Conservation (phyloP, 257 asterid genomes). For the Solanum pimpinellifolium region DNA sequence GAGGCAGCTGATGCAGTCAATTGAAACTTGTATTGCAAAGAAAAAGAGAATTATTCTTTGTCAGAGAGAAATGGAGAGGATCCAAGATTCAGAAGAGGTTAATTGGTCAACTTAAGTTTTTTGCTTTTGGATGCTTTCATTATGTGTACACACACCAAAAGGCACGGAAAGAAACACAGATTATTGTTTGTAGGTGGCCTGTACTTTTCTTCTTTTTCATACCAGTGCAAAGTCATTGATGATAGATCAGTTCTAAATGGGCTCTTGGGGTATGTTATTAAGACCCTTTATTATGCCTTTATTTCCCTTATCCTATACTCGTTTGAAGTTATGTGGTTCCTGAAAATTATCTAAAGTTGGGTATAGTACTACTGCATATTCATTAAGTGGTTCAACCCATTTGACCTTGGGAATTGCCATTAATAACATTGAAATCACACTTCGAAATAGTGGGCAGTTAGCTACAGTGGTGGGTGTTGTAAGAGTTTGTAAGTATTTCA, state of each 20-base stretch:
- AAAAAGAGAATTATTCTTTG: conserved; percentile 84
- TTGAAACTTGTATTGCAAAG: conserved; percentile 88
- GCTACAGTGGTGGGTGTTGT: neutral
- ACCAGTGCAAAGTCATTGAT: neutral
- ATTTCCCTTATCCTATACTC: neutral
- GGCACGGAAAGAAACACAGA: neutral
- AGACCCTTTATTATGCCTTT: neutral
- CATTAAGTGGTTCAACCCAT: neutral
- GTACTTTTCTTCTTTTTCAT: neutral
- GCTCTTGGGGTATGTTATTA: neutral
- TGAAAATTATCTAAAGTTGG: neutral
- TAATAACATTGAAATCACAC: neutral
- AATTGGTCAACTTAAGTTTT: neutral
- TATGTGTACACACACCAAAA: neutral
- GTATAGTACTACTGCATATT: neutral
- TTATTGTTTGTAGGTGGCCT: neutral
- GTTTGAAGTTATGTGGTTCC: neutral
- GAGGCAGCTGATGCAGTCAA: conserved; percentile 94
- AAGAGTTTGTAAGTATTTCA: neutral
- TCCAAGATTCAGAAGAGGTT: conserved; percentile 94
- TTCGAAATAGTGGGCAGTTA: neutral
- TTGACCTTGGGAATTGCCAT: neutral
- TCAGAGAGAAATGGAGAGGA: conserved; percentile 81
- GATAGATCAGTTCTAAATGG: neutral
- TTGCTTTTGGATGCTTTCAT: neutral